These are phyloP conservation scores for Lactarius akahatsu DNA, from an alignment of 768 basidiomycete genomes.

Conservation along the genomic window DNA sequence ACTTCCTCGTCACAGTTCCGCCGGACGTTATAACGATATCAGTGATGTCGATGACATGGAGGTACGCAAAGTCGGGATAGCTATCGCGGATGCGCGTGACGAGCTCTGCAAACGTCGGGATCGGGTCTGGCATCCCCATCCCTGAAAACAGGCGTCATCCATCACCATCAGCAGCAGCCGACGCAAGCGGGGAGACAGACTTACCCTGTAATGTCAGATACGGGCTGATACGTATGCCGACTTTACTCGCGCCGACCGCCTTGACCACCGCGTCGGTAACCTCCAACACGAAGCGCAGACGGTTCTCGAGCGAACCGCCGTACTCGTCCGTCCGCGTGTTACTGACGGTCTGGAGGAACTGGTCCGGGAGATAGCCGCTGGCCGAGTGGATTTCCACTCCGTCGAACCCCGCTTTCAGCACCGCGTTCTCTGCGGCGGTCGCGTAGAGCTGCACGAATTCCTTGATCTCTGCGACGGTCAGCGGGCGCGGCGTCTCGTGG, in stretches of 20 bases:
- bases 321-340: constrained; percentile 48
- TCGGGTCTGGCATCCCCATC: constrained; percentile 30
- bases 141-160: background rate
- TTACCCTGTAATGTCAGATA: constrained; percentile 24
- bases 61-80: constrained; percentile 26
- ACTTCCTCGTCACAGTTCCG: constrained; percentile 2
- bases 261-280: constrained; percentile 39
- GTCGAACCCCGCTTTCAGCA: constrained; percentile 36
- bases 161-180: no score
- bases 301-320: constrained; percentile 48
- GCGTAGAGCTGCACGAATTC: constrained; percentile 53
- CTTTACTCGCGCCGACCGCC: constrained; percentile 40
- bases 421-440: constrained; percentile 30
- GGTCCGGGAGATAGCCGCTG: constrained; percentile 37
- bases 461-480: constrained; percentile 49
- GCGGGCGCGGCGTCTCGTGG: constrained; percentile 39
- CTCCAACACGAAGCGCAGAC: constrained; percentile 42
- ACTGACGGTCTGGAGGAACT: constrained; percentile 39
- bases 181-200: background rate
- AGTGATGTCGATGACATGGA: constrained; percentile 37
- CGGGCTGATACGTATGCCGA: constrained; percentile 39
- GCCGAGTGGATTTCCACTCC: constrained; percentile 36
- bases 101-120: constrained; percentile 34
- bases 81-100: constrained; percentile 31
- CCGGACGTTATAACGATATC: background rate